Evolutionary conservation across 106 monocot genomes (phyloP), one percentile per base, ranked within the genome.

Genomic region (Dioscorea alata): DNA sequence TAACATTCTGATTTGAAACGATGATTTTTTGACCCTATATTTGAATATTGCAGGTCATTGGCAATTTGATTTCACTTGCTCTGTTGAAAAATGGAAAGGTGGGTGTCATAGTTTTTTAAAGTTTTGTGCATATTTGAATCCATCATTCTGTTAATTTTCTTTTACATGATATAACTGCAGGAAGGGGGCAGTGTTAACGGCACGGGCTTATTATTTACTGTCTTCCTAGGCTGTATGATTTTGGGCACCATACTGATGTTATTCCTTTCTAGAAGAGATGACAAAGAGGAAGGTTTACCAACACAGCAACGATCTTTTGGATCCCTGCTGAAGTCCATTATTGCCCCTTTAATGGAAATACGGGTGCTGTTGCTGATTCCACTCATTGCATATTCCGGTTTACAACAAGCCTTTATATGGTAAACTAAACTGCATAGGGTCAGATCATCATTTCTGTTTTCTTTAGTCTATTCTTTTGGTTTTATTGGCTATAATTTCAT

Each of bases 401-500:
- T 95, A 61, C 88, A 91, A 76, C 80, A 88, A 78, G 91, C 91
- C 61, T 95, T 91, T 76, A 77, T 91, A 54, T 91, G 91, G 95
- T 95, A 77, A 76, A 48, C 15, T 49, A 17, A 60, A 49, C 42
- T 3, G 42, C 42, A 42, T 10, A 42, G 42, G 42, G 42, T 42
- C 42, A 10, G 42, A 42, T 42, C 42, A 42, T 28, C 42, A 42
- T 42, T 42, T 42, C 42, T 10, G 10, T 42, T 33, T 19, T 65
- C 13, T 49, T 50, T 13, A 48, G 19, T 62, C 70, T 7, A 33
- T 23, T 15, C 33, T 60, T 34, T 18, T 69, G 12, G 32, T 21
- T 5, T 42, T 57, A 34, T 15, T 34, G 16, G n/a, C 52, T 33
- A 0, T 12, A 21, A 63, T 48, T 16, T 51, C 34, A 48, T 57